These are phyloP conservation scores for Venturia effusa DNA, from an alignment of 2,329 filamentous ascomycete species.

Conservation along the genomic window DNA sequence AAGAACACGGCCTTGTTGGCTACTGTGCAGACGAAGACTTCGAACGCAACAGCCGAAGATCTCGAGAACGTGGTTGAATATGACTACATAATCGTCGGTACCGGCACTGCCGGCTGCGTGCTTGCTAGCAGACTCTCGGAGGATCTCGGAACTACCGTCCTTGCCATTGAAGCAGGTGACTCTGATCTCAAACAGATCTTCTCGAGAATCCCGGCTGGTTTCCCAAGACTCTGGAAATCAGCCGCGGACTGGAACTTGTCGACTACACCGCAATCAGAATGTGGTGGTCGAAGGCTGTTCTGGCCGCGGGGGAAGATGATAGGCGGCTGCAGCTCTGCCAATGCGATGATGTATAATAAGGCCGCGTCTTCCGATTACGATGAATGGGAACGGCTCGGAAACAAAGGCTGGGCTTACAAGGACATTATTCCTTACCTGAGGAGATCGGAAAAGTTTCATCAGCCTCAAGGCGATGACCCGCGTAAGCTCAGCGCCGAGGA, in stretches of 20 bases:
- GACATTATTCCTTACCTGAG: not conserved
- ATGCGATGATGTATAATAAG: conserved; percentile 11
- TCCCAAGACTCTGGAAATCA: conserved; percentile 1
- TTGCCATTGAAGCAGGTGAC: conserved; percentile 9
- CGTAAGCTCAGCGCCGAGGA: not conserved
- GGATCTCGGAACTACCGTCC: conserved; percentile 14
- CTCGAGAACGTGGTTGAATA: conserved; percentile 8
- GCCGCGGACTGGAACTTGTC: not conserved
- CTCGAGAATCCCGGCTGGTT: conserved; percentile 5
- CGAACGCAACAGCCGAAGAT: not conserved
- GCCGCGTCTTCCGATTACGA: conserved; percentile 8
- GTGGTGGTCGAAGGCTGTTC: not conserved
- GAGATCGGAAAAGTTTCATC: conserved; percentile 8
- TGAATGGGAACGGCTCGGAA: conserved; percentile 10
- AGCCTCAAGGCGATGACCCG: not conserved
- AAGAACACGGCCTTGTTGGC: conserved; percentile 4
- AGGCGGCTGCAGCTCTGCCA: conserved; percentile 6
- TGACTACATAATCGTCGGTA: conserved; percentile 12
- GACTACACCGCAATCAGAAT: conserved; percentile 2
- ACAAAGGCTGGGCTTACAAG: conserved; percentile 6
- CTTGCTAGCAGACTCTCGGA: conserved; percentile 21
- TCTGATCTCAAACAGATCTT: conserved; percentile 3
- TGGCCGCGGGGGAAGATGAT: conserved; percentile 9
- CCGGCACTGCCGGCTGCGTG: conserved; percentile 19
- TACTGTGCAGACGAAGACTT: not conserved